These are phyloP conservation scores for Amoebophrya sp. DNA, from an alignment of 169 alveolate genomes.

Conservation along the genomic window DNA sequence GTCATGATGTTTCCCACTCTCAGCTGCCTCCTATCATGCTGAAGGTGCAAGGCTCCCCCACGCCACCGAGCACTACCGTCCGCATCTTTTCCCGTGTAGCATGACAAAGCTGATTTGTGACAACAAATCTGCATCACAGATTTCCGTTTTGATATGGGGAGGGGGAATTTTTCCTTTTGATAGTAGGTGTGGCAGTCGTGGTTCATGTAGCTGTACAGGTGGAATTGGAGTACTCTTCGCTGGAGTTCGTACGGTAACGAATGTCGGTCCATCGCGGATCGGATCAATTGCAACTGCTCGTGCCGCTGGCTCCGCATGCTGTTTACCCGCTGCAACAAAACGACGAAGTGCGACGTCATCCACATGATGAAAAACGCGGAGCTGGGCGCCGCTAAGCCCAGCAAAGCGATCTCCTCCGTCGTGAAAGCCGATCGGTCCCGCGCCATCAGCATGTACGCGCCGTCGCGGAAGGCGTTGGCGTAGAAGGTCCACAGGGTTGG, in stretches of 20 bases:
- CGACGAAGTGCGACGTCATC: background rate
- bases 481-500: background rate
- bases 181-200: constrained; percentile 7
- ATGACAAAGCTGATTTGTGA: too few relatives aligned
- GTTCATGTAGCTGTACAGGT: background rate
- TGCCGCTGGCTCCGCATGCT: background rate
- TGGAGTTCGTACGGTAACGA: background rate
- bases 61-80: too few relatives aligned
- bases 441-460: constrained; percentile 5
- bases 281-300: background rate
- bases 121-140: too few relatives aligned
- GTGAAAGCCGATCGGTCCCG: background rate
- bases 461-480: background rate
- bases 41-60: too few relatives aligned
- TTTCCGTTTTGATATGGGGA: too few relatives aligned
- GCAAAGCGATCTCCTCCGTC: background rate
- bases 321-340: background rate
- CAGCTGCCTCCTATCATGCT: too few relatives aligned
- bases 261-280: constrained; percentile 8
- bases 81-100: too few relatives aligned
- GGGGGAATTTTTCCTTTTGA: too few relatives aligned
- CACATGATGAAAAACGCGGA: background rate
- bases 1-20: too few relatives aligned
- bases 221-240: background rate
- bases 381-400: background rate